Percentiles rank a stretch among this genome's conserved stretches.
These are phyloP conservation scores for Schizonepeta tenuifolia DNA, from an alignment of 257 asterid genomes.

Conservation along the genomic window DNA sequence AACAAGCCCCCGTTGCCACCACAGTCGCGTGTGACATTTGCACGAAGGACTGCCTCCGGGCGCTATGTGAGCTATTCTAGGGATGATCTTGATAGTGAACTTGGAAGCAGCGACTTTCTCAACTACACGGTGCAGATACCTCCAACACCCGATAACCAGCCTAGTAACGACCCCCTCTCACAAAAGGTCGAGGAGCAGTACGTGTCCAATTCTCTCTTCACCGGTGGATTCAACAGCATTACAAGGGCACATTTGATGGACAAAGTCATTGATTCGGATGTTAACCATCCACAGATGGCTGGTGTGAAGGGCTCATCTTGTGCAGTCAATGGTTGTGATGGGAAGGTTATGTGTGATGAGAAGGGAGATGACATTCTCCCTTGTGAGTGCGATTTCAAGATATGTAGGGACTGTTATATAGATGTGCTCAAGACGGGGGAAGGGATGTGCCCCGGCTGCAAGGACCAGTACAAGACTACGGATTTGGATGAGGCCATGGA, in stretches of 20 bases:
- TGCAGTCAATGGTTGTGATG: slow-evolving; percentile 52
- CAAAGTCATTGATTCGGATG: slow-evolving; percentile 50
- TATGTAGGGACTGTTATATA: slow-evolving; percentile 58
- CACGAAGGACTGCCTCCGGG: slow-evolving; percentile 48
- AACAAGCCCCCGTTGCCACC: slow-evolving; percentile 63
- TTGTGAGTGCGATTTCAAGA: slow-evolving; percentile 64
- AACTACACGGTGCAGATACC: slow-evolving; percentile 65
- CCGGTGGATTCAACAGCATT: slow-evolving; percentile 56
- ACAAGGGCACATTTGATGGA: slow-evolving; percentile 62
- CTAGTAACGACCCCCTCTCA: slow-evolving; percentile 37
- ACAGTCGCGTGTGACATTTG: slow-evolving; percentile 40
- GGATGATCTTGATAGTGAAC: slow-evolving; percentile 56
- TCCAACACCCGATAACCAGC: slow-evolving; percentile 58
- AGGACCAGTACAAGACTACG: slow-evolving; percentile 53
- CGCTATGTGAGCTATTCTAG: slow-evolving; percentile 47
- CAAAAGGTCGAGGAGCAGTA: slow-evolving; percentile 55
- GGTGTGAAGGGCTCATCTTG: slow-evolving; percentile 49
- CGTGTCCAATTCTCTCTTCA: slow-evolving; percentile 56
- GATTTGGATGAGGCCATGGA: slow-evolving; percentile 54
- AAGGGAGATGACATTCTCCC: slow-evolving; percentile 49
- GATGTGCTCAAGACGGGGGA: slow-evolving; percentile 56
- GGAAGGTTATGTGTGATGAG: slow-evolving; percentile 51
- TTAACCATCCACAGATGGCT: slow-evolving; percentile 48
- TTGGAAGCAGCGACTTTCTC: slow-evolving; percentile 46
- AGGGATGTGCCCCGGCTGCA: slow-evolving; percentile 59